These are phyloP conservation scores for Thoreauomyces humboldtii DNA, from an alignment of 192 early-diverging fungal species.

Conservation along the genomic window DNA sequence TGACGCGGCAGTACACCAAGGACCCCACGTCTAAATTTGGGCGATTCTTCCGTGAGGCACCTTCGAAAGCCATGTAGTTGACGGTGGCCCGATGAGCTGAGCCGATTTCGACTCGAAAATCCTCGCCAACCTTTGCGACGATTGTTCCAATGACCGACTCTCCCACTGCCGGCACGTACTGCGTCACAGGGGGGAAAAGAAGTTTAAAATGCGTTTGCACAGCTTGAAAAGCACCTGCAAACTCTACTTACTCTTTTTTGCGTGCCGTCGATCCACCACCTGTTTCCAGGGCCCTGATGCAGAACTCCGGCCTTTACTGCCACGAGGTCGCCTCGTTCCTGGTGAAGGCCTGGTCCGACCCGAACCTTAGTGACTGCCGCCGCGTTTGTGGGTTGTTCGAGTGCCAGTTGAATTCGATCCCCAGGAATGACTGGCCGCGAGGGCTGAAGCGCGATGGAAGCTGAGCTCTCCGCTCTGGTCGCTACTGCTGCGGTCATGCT, in stretches of 20 bases:
- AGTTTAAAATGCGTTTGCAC: not conserved
- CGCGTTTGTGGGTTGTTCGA: not conserved
- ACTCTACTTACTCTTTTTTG: slow-evolving; percentile 64
- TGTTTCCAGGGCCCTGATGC: slow-evolving; percentile 52
- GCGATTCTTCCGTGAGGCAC: slow-evolving; percentile 85
- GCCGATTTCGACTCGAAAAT: slow-evolving; percentile 93
- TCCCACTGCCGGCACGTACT: slow-evolving; percentile 84
- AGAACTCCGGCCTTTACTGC: slow-evolving; percentile 77
- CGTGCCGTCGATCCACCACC: slow-evolving; percentile 80
- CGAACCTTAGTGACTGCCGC: slow-evolving; percentile 38
- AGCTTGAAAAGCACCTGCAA: too few relatives aligned
- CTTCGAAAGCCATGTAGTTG: slow-evolving; percentile 84
- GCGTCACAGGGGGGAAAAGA: not conserved
- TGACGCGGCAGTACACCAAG: slow-evolving; percentile 80
- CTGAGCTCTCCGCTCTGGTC: too few relatives aligned
- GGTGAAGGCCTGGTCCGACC: slow-evolving; percentile 79
- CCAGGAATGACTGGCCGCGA: slow-evolving; percentile 17
- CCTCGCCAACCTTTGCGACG: slow-evolving; percentile 58
- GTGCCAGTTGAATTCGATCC: slow-evolving; percentile 9
- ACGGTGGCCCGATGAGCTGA: slow-evolving; percentile 80
- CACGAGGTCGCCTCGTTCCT: slow-evolving; percentile 59
- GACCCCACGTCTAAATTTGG: slow-evolving; percentile 77
- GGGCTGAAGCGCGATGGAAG: too few relatives aligned
- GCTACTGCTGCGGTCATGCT: too few relatives aligned
- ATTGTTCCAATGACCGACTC: slow-evolving; percentile 90